These are phyloP conservation scores for Emydomyces testavorans DNA, from an alignment of 2,329 filamentous ascomycete species.

Conservation along the genomic window DNA sequence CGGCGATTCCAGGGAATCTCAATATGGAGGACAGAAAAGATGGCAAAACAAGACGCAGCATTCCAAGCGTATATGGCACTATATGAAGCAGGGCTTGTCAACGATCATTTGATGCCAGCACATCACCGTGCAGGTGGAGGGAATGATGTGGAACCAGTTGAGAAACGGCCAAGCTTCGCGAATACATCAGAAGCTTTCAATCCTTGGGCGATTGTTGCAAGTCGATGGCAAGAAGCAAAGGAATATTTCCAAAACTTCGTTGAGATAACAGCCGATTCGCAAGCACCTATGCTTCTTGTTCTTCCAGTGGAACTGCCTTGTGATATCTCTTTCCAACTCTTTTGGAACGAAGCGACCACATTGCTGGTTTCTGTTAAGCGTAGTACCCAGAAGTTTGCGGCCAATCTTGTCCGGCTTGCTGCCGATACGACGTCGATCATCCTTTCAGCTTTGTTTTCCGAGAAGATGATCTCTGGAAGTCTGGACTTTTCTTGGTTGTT, in stretches of 20 bases:
- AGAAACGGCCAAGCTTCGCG: slow-evolving; percentile 23
- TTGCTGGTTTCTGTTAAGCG: slow-evolving; percentile 18
- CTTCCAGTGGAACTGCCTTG: slow-evolving; percentile 20
- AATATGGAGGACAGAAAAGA: slow-evolving; percentile 59
- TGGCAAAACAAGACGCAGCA: slow-evolving; percentile 67
- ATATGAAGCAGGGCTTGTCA: slow-evolving; percentile 59
- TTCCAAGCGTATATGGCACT: slow-evolving; percentile 67
- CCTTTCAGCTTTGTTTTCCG: slow-evolving; percentile 18
- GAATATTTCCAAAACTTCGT: slow-evolving; percentile 18
- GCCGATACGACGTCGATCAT: slow-evolving; percentile 17
- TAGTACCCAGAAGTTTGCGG: background rate
- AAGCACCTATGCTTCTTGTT: slow-evolving; percentile 17
- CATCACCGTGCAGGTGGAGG: slow-evolving; percentile 26
- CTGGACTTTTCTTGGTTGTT: slow-evolving; percentile 20
- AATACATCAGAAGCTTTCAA: slow-evolving; percentile 25
- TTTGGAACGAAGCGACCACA: slow-evolving; percentile 23
- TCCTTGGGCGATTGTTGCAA: slow-evolving; percentile 31
- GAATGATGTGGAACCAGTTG: slow-evolving; percentile 25
- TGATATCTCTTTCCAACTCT: slow-evolving; percentile 21
- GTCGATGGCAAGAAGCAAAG: slow-evolving; percentile 19
- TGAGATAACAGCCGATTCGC: slow-evolving; percentile 15
- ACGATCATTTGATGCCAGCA: slow-evolving; percentile 61
- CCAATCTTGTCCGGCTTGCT: slow-evolving; percentile 11
- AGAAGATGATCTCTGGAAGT: slow-evolving; percentile 15
- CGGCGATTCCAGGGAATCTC: slow-evolving; percentile 42